phyloP scores from a whole-genome alignment of 352 stramenopile species.

The Globisporangium nunn region DNA sequence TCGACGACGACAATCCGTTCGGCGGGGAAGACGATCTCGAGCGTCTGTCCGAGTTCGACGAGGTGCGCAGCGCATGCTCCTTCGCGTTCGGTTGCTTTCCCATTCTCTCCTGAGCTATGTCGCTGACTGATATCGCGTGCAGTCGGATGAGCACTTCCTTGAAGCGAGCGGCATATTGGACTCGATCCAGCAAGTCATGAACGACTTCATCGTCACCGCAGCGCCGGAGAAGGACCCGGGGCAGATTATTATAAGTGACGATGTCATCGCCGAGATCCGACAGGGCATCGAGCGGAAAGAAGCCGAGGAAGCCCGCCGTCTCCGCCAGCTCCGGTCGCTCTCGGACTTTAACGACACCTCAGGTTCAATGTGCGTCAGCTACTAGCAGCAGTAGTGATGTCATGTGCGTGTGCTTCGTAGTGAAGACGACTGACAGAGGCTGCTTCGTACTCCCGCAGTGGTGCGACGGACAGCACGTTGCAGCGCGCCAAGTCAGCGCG shows the following conservation, averaged over 20 bases:
- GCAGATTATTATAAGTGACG: slow-evolving; percentile 58
- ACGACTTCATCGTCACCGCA: slow-evolving; percentile 32
- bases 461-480: slow-evolving; percentile 1
- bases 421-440: neutral
- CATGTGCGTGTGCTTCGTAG: neutral
- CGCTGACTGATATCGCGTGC: neutral
- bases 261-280: slow-evolving; percentile 61
- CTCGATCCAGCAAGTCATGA: slow-evolving; percentile 79
- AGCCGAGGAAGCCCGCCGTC: slow-evolving; percentile 17
- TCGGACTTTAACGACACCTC: slow-evolving; percentile 14
- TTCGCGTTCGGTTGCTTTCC: neutral
- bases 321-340: slow-evolving; percentile 23
- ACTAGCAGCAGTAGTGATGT: neutral
- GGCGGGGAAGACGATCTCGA: slow-evolving; percentile 49
- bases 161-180: slow-evolving; percentile 72
- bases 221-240: slow-evolving; percentile 26
- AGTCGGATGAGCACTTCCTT: slow-evolving; percentile 69
- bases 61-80: slow-evolving; percentile 21
- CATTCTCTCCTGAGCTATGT: neutral
- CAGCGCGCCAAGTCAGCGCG: slow-evolving; percentile 35
- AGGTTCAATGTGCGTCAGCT: slow-evolving; percentile 5
- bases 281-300: slow-evolving; percentile 29
- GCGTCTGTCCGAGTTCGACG: slow-evolving; percentile 64
- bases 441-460: neutral
- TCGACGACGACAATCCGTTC: slow-evolving; percentile 35